phyloP scores from a whole-genome alignment of 1,139 yeast genomes.

The Lodderomyces metapsilosis region DNA sequence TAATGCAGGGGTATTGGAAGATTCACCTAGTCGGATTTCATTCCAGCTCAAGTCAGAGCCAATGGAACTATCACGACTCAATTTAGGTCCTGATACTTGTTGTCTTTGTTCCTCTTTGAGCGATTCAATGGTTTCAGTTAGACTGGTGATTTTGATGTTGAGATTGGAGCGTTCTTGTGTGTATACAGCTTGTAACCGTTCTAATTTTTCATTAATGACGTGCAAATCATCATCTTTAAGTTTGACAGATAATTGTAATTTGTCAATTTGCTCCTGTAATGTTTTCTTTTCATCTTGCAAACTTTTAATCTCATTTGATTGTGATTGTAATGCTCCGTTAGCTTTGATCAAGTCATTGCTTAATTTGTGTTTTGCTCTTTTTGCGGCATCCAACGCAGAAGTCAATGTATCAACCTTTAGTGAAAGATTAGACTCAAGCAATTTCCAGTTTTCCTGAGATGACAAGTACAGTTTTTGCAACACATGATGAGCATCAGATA shows the following conservation, averaged over 20 bases:
- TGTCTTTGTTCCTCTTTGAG: slow-evolving; percentile 12
- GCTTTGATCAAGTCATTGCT: slow-evolving; percentile 29
- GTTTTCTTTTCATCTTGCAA: slow-evolving; percentile 16
- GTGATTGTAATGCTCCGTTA: slow-evolving; percentile 19
- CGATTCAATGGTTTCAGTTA: slow-evolving; percentile 23
- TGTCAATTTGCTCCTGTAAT: slow-evolving; percentile 18
- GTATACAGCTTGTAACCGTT: slow-evolving; percentile 29
- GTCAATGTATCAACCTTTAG: slow-evolving; percentile 48
- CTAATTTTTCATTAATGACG: slow-evolving; percentile 32
- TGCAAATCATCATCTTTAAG: slow-evolving; percentile 24
- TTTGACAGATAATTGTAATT: slow-evolving; percentile 21
- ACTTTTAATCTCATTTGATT: slow-evolving; percentile 23
- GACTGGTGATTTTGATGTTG: slow-evolving; percentile 24
- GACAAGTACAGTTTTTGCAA: slow-evolving; percentile 66
- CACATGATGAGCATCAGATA: slow-evolving; percentile 39
- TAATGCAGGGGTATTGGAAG: slow-evolving; percentile 32
- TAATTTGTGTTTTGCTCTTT: slow-evolving; percentile 30
- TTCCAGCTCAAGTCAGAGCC: slow-evolving; percentile 15
- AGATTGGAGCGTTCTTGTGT: slow-evolving; percentile 31
- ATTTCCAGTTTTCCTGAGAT: slow-evolving; percentile 67
- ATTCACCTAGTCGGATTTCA: slow-evolving; percentile 34
- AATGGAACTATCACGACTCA: slow-evolving; percentile 15
- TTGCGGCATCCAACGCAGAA: slow-evolving; percentile 32
- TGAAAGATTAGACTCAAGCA: slow-evolving; percentile 54
- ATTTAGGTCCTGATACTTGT: slow-evolving; percentile 12